A percentile compares a stretch with the other conserved stretches of the same genome.
Conservation (phyloP, 805 yeast species). For the Henningerozyma blattae region DNA sequence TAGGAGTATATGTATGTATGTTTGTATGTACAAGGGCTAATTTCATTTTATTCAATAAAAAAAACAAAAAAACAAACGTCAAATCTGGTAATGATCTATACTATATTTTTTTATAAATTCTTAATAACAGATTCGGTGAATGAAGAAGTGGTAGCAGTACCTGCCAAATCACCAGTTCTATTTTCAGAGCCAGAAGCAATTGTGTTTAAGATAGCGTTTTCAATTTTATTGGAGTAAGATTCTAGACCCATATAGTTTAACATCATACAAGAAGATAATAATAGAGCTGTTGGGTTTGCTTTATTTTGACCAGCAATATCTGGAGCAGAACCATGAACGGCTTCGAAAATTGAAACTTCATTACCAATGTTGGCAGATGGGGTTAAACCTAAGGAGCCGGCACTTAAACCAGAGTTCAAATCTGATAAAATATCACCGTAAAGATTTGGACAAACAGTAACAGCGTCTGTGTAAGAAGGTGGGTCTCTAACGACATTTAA, state of each 20-base stretch:
- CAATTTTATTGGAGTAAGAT: conserved; percentile 72
- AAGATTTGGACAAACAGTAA: conserved; percentile 95
- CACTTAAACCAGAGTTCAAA: conserved; percentile 83
- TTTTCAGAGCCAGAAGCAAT: conserved; percentile 92
- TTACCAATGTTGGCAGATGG: conserved; percentile 99
- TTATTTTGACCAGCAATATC: conserved; percentile 98
- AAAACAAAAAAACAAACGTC: no score
- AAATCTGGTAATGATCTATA: no score
- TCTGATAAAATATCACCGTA: conserved; percentile 99
- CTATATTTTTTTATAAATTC: no score
- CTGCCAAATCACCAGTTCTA: conserved; percentile 90
- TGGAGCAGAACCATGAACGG: conserved; percentile 99
- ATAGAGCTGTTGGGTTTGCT: conserved; percentile 97
- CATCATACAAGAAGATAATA: conserved; percentile 97
- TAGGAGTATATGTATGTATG: no score
- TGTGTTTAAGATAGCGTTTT: conserved; percentile 72
- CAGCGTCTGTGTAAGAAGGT: conserved; percentile 68
- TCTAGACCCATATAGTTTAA: conserved; percentile 93
- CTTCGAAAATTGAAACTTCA: conserved; percentile 95
- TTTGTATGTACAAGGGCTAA: no score
- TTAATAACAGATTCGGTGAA: conserved; percentile 89
- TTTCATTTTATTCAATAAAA: no score
- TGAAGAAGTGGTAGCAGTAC: conserved; percentile 76
- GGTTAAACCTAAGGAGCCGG: conserved; percentile 97
- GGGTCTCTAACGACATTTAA: conserved; percentile 87